Conservation (phyloP, 768 basidiomycete genomes). For the Termitomyces sp. region DNA sequence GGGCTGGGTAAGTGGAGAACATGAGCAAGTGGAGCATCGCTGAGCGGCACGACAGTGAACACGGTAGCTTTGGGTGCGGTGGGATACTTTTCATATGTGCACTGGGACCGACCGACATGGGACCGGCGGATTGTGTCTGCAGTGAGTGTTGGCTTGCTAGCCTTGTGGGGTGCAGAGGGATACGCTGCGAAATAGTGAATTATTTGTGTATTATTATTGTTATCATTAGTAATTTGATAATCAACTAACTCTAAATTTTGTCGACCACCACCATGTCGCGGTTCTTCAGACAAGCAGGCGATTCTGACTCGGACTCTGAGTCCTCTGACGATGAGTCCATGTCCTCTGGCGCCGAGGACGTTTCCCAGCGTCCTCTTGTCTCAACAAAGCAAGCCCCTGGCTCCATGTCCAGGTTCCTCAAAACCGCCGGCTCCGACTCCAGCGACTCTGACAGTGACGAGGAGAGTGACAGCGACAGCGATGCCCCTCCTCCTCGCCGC, state of each 20-base stretch:
- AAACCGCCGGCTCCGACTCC: conserved; percentile 58
- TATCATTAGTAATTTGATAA: conserved; percentile 3
- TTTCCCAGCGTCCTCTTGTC: conserved; percentile 41
- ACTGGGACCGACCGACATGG: conserved; percentile 67
- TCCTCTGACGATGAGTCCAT: conserved; percentile 79
- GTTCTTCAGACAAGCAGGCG: conserved; percentile 84
- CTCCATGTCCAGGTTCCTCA: conserved; percentile 75
- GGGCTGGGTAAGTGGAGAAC: conserved; percentile 46
- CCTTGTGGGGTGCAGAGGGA: conserved; percentile 68
- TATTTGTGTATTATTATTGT: conserved; percentile 3
- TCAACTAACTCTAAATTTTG: conserved; percentile 18
- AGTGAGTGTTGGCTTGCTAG: conserved; percentile 53
- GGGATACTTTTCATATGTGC: conserved; percentile 59
- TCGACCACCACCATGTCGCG: conserved; percentile 59
- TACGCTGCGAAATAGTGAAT: conserved; percentile 28
- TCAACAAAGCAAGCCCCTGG: conserved; percentile 42
- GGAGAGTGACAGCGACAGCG: conserved; percentile 53
- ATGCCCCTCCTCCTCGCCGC: conserved; percentile 29
- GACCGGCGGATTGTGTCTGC: conserved; percentile 59
- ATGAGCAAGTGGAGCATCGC: not conserved
- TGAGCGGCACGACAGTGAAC: conserved; percentile 42
- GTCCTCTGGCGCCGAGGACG: conserved; percentile 69
- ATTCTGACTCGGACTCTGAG: conserved; percentile 74
- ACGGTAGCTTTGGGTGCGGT: conserved; percentile 57
- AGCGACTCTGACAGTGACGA: conserved; percentile 59